Percentiles rank a stretch among this genome's conserved stretches.
These are phyloP conservation scores for Polyplosphaeria fusca DNA, from an alignment of 495 filamentous ascomycete species.

Conservation along the genomic window DNA sequence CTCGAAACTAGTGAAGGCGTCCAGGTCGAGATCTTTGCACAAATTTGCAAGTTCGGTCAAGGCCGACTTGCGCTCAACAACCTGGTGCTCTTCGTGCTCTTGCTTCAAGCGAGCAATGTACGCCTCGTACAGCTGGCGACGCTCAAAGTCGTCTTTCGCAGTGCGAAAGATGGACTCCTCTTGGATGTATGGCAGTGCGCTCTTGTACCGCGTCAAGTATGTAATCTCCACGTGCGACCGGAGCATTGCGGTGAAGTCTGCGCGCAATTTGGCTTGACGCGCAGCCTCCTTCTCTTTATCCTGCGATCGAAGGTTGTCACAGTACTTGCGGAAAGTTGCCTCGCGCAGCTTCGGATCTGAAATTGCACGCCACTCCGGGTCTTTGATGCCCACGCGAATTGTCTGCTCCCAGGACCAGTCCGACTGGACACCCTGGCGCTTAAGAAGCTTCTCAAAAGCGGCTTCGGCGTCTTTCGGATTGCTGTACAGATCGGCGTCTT, in stretches of 20 bases:
- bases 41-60: slow-evolving; percentile 80
- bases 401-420: slow-evolving; percentile 93
- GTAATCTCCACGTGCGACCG: slow-evolving; percentile 96
- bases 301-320: slow-evolving; percentile 80
- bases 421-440: slow-evolving; percentile 76
- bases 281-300: slow-evolving; percentile 96
- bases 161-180: slow-evolving; percentile 93
- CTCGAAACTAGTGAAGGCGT: slow-evolving; percentile 93
- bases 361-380: slow-evolving; percentile 88
- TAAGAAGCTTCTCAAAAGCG: slow-evolving; percentile 88
- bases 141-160: slow-evolving; percentile 81
- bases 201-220: slow-evolving; percentile 97
- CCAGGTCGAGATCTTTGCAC: slow-evolving; percentile 77
- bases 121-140: slow-evolving; percentile 90
- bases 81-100: slow-evolving; percentile 69
- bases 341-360: slow-evolving; percentile 93
- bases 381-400: slow-evolving; percentile 83
- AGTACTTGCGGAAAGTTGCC: slow-evolving; percentile 92
- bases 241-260: slow-evolving; percentile 95
- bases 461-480: slow-evolving; percentile 88
- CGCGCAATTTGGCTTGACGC: slow-evolving; percentile 84
- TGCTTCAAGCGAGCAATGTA: slow-evolving; percentile 84
- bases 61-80: slow-evolving; percentile 68
- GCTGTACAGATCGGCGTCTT: slow-evolving; percentile 71
- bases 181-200: slow-evolving; percentile 89